Evolutionary conservation across 345 rosid genomes (phyloP).

Genomic region (Combretum micranthum): DNA sequence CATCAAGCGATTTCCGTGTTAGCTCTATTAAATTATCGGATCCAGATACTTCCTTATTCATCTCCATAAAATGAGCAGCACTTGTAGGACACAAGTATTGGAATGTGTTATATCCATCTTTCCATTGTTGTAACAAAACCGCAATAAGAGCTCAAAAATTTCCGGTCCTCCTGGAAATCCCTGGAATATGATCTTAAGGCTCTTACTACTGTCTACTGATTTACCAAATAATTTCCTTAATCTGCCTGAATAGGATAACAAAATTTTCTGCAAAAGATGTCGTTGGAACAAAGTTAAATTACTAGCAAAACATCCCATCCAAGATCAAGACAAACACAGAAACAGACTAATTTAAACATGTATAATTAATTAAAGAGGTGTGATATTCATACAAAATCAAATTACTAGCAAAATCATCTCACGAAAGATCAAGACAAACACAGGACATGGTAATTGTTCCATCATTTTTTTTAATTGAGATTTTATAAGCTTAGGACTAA

Average conservation of each 20-base stretch:
- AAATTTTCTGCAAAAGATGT: conserved; percentile 43
- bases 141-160: conserved; percentile 63
- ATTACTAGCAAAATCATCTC: too few species aligned
- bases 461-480: too few species aligned
- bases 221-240: conserved; percentile 56
- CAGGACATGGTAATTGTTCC: too few species aligned
- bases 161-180: conserved; percentile 86
- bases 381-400: too few species aligned
- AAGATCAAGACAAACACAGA: neutral
- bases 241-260: conserved; percentile 56
- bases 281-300: too few species aligned
- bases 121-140: conserved; percentile 79
- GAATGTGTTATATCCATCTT: conserved; percentile 37
- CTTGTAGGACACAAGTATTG: conserved; percentile 48
- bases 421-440: too few species aligned
- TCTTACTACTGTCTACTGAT: conserved; percentile 30
- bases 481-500: too few species aligned
- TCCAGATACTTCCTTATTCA: conserved; percentile 29
- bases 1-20: conserved; percentile 59
- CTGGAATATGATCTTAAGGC: conserved; percentile 64
- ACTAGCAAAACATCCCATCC: conserved; percentile 1
- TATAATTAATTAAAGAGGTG: too few species aligned
- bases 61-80: conserved; percentile 79
- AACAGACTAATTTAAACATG: conserved; percentile 3
- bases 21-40: conserved; percentile 37